Evolutionary conservation across 441 rosid species (phyloP), one percentile per base, ranked within the genome.

Genomic region (Pelargonium fulgidum): DNA sequence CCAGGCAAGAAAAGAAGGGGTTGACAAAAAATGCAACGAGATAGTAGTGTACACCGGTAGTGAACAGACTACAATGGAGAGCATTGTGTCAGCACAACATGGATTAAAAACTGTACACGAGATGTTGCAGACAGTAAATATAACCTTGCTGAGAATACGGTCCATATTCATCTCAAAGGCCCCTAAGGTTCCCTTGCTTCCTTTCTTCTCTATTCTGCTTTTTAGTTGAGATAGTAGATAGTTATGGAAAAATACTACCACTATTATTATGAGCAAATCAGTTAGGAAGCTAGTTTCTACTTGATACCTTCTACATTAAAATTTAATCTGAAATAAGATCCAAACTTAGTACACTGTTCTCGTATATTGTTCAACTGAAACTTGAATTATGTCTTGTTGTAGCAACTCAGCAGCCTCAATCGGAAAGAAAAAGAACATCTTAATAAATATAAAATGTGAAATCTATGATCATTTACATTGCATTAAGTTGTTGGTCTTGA

Each of bases 71-170:
- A 66, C 92, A 20, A 77, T 88, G 48, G 96, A 92, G 69, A 90
- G 81, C 83, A 81, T 94, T 41, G 92, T 94, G 39, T 81, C 96
- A 11, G 96, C 94, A 67, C 97, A 94, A 62, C 78, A 81, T 58
- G 87, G 93, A 7, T 72, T 90, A 73, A 79, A 78, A 67, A 76
- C 83, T 29, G 12, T 81, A 68, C 85, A 86, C 26, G 89, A 82
- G 81, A 62, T 85, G 65, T 77, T 92, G 79, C 91, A 81, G 50
- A 68, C 78, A 52, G 74, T 83, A 36, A 94, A 90, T 64, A 74
- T 90, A 45, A 71, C 88, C n/a, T 80, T 92, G 58, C 66, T 94
- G 83, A 94, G 88, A 81, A 65, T 89, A 62, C 67, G 81, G 81
- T 94, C 98, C 0, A 80, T 94, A 67, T 77, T 82, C 72, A 71